Evolutionary conservation across 768 basidiomycete genomes (phyloP).

Genomic region (Trametes sanguinea): DNA sequence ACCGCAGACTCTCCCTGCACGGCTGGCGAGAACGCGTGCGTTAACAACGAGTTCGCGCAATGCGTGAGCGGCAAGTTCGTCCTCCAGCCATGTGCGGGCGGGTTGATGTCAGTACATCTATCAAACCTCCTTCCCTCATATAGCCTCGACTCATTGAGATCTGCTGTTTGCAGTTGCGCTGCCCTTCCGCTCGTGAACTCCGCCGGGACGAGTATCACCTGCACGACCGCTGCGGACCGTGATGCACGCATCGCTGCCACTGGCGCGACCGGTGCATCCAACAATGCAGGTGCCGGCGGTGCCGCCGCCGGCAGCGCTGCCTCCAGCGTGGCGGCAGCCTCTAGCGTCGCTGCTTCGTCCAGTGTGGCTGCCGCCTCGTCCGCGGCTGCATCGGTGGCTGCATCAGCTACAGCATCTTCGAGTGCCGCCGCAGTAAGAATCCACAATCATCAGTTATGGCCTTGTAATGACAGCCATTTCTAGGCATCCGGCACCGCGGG

Average conservation of each 20-base stretch:
- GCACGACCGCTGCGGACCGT: conserved; percentile 50
- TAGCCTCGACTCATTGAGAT: background rate
- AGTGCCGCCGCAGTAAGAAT: background rate
- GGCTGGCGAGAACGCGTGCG: conserved; percentile 48
- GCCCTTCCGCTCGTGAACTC: conserved; percentile 55
- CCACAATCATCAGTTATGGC: too few species aligned
- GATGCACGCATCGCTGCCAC: conserved; percentile 48
- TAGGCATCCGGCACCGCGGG: background rate
- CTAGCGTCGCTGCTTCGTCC: conserved; percentile 3
- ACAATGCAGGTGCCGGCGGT: conserved; percentile 15
- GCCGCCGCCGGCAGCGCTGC: conserved; percentile 9
- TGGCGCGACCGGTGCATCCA: conserved; percentile 21
- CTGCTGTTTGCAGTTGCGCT: conserved; percentile 26
- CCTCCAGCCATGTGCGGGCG: conserved; percentile 28
- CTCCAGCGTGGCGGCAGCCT: conserved; percentile 8
- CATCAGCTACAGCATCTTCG: too few species aligned
- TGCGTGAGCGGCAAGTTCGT: conserved; percentile 51
- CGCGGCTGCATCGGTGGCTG: conserved; percentile 24
- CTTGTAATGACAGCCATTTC: too few species aligned
- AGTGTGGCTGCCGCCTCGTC: conserved; percentile 5
- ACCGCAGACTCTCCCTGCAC: conserved; percentile 49
- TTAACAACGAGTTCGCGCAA: conserved; percentile 52
- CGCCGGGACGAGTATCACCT: conserved; percentile 52
- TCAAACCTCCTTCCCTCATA: background rate
- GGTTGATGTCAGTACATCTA: conserved; percentile 22